Evolutionary conservation across 2,329 filamentous ascomycete species (phyloP), one percentile per base, ranked within the genome.

Genomic region (Neopestalotiopsis rosae): DNA sequence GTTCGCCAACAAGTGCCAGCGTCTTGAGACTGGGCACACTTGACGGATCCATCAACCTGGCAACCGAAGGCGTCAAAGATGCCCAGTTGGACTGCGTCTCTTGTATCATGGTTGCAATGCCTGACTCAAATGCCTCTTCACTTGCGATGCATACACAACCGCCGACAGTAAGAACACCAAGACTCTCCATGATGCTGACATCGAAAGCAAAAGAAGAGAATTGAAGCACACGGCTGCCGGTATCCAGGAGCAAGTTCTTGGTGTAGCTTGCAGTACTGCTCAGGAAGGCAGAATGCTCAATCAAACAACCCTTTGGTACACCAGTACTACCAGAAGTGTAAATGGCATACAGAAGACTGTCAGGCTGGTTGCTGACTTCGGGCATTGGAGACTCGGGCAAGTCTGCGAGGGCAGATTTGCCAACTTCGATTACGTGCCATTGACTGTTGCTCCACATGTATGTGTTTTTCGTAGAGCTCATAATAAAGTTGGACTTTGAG

Each of bases 181-280:
- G 49, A 4, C 61, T 56, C 20, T 68, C 67, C 59, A 57, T 65
- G n/a, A 70, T n/a, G 24, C 67, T 68, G 1, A 65, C 64, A 28
- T 70, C 69, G 14, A 70, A 70, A 7, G 57, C 58, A 61, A 61
- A 70, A 1, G 69, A 68, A 14, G 69, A 64, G n/a, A 70, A 68
- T 17, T 68, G 69, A 30, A 70, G 58, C 6, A 59, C 63, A 0
- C 0, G 83, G 79, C 12, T 79, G 84, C 83, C 1, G 85, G 87
- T 64, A 87, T 85, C 69, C 88, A 86, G 40, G 90, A 70, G 42
- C n/a, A 62, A n/a, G 13, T 38, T 28, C 40, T 42, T 59, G 28
- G 24, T 52, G 40, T 20, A 62, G 62, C 24, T 56, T 24, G 38
- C 45, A 24, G 34, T 49, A 20, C 68, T 66, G 57, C 49, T 67